Evolutionary conservation across 1,284 basidiomycete genomes (phyloP).

Genomic region (Abortiporus biennis): DNA sequence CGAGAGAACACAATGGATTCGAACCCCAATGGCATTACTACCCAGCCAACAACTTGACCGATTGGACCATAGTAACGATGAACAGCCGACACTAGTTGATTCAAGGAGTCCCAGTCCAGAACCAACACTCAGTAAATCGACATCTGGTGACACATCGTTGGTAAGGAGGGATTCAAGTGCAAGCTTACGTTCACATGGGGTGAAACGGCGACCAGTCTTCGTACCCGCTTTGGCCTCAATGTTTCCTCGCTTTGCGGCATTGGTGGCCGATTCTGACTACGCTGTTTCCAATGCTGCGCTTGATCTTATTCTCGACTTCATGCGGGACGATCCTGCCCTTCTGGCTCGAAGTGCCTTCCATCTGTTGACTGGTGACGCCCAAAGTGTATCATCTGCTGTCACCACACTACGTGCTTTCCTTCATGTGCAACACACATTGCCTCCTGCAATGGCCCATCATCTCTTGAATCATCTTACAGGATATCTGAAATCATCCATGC

Average conservation of each 20-base stretch:
- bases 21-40: constrained; percentile 58
- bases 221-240: constrained; percentile 51
- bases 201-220: constrained; percentile 59
- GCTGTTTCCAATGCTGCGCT: constrained; percentile 51
- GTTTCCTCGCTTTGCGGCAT: constrained; percentile 44
- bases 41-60: constrained; percentile 49
- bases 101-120: constrained; percentile 29
- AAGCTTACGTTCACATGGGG: constrained; percentile 34
- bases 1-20: constrained; percentile 49
- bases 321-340: constrained; percentile 69
- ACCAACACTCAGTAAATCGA: constrained; percentile 29
- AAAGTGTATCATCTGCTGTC: constrained; percentile 38
- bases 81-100: constrained; percentile 16
- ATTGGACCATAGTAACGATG: constrained; percentile 27
- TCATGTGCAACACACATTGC: constrained; percentile 47
- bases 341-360: constrained; percentile 64
- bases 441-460: constrained; percentile 62
- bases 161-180: constrained; percentile 50
- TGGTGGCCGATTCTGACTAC: constrained; percentile 51
- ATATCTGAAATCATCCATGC: constrained; percentile 55
- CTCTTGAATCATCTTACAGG: constrained; percentile 69
- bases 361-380: constrained; percentile 43
- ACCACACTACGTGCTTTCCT: constrained; percentile 46
- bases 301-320: constrained; percentile 56
- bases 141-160: constrained; percentile 26